Evolutionary conservation across 176 grass and related monocot species (phyloP).

Genomic region (Thalia dealbata): DNA sequence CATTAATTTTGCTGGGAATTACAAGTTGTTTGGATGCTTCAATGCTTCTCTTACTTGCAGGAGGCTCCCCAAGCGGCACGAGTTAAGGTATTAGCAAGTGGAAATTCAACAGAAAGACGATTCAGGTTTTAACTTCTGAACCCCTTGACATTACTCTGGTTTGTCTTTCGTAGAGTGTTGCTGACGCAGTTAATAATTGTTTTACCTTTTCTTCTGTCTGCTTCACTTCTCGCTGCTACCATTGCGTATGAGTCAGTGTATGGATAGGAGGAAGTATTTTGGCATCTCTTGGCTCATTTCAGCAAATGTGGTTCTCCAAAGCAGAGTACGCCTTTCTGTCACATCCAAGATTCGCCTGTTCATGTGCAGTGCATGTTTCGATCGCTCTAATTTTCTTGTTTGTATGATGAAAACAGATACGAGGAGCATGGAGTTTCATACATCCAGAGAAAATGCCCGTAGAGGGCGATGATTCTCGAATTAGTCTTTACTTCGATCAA

Average conservation of each 20-base stretch:
- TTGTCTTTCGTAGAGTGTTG: background rate
- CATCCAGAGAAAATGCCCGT: constrained; percentile 99
- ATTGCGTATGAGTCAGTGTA: constrained; percentile 36
- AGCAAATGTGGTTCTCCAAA: constrained; percentile 99
- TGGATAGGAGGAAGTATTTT: constrained; percentile 99
- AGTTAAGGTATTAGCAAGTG: constrained; percentile 96
- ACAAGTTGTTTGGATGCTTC: background rate
- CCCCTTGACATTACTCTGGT: background rate
- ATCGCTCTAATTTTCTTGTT: constrained; percentile 1
- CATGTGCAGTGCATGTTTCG: constrained; percentile 3
- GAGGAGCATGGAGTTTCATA: constrained; percentile 97
- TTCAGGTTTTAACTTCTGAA: constrained; percentile 46
- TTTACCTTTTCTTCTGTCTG: background rate
- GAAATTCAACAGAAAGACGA: constrained; percentile 88
- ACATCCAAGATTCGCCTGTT: no score
- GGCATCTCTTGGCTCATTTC: constrained; percentile 97
- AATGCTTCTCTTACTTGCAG: constrained; percentile 25
- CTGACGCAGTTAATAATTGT: background rate
- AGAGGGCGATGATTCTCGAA: background rate
- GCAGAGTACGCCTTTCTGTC: constrained; percentile 63
- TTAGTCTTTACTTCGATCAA: no score
- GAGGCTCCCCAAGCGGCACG: constrained; percentile 84
- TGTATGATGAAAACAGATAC: constrained; percentile 29
- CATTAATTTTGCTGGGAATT: background rate
- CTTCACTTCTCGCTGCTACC: background rate